Base-by-base conservation (phyloP, 2,329 filamentous ascomycete genomes). In the Verticillium dahliae region DNA sequence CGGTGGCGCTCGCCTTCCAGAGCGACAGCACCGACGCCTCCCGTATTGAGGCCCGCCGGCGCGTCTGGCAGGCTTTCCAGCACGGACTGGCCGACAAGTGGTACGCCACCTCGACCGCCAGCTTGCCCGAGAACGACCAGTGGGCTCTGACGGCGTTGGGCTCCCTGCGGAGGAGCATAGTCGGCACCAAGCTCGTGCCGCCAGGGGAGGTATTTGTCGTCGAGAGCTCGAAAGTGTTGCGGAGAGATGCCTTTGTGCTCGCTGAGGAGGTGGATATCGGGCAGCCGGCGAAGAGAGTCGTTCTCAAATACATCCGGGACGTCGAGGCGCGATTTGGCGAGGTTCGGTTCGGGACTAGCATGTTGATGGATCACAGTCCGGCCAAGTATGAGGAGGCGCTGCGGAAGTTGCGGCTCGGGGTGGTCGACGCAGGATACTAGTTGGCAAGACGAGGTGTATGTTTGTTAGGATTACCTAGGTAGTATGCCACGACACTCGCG, bases 161-260 rank as follows among this genome's bases (percentile, higher is more conserved):
- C 68, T 83, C 82, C 0, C 74, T 93, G 15, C 81, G 90, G 2
- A 84, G 83, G 3, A 85, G 81, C 67, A 90, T 92, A 86, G 80
- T 84, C 63, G 87, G 83, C 59, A 78, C 83, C 37, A 92, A 92
- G 69, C 79, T 93, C 2, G 75, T 91, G 56, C 90, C 90, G 1
- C 90, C 90, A 0, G 90, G 90, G 1, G 90, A 93, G 70, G 87
- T 92, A 0, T 92, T 92, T 68, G 78, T 86, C 2, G 81, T 92
- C 2, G 89, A 91, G 74, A 88, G 82, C 31, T 86, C 85, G 70
- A 80, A 81, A 9, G 89, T 90, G 4, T 75, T 92, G 63, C 81
- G 89, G 65, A 77, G 89, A 13, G 85, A 90, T 68, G 86, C 88
- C 0, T 89, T 90, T 54, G 68, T 82, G 68, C 72, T 68, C 62